Evolutionary conservation across 106 monocot genomes (phyloP), one percentile per base, ranked within the genome.

Genomic region (Acorus calamus): DNA sequence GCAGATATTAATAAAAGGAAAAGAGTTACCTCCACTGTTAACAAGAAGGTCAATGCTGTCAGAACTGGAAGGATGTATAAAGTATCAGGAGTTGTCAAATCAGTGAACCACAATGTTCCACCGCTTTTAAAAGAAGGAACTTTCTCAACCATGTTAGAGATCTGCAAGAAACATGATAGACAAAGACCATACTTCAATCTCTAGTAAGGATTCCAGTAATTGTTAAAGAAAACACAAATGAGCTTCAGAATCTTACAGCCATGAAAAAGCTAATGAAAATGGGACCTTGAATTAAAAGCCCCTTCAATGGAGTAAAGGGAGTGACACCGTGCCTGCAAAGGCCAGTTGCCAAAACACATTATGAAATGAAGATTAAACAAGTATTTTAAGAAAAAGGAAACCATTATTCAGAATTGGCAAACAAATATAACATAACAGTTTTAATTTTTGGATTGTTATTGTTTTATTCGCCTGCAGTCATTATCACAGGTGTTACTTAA

Each of bases 61-160:
- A 96, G 77, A 59, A 87, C 77, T 57, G 96, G 90, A 66, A 91
- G 76, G 10, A 80, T 71, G 44, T 83, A 85, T 49, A 82, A 55
- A 42, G 82, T 69, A 78, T 96, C 96, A 47, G 90, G 78, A 57
- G 87, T 87, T 7, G 96, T 96, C 76, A 96, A 78, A 84, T 96
- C 96, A 49, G 82, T 91, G 63, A 96, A 96, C 96, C 96, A 96
- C 43, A 67, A 78, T 64, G 71, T 74, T 57, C 96, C 96, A 54
- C 96, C 96, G 54, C 66, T 83, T 80, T 96, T 96, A 52, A 96
- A 75, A 60, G 96, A 96, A 55, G 96, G 96, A 55, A 96, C 96
- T 76, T 96, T 96, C 70, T 96, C 91, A 61, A 88, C 87, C 96
- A 96, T 91, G 45, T 91, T 96, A 57, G 80, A 68, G 52, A 96